A percentile compares a stretch with the other conserved stretches of the same genome.
phyloP scores from a whole-genome alignment of 495 filamentous ascomycete genomes.

The Annulohypoxylon maeteangense region DNA sequence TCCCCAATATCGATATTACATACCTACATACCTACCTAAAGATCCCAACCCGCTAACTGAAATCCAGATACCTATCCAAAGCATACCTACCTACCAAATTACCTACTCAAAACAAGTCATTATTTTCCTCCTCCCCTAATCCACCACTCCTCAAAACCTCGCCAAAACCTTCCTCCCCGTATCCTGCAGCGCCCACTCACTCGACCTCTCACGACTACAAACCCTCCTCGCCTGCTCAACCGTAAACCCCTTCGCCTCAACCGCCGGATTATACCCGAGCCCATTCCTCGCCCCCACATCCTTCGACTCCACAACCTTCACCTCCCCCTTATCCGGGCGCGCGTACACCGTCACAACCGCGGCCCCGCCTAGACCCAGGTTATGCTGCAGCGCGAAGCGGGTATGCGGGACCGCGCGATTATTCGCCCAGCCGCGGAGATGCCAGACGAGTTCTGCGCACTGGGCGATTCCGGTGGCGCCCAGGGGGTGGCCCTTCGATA shows the following conservation, averaged over 20 bases:
- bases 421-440: constrained; percentile 94
- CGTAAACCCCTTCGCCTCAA: constrained; percentile 87
- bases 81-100: no score
- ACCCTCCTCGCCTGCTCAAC: constrained; percentile 76
- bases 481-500: constrained; percentile 95
- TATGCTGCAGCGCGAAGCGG: constrained; percentile 85
- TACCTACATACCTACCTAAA: no score
- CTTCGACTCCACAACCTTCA: constrained; percentile 63
- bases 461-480: constrained; percentile 94
- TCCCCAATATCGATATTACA: no score
- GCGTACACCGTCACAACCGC: constrained; percentile 91
- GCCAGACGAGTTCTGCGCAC: constrained; percentile 96
- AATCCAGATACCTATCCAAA: no score
- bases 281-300: constrained; percentile 70
- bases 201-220: constrained; percentile 73
- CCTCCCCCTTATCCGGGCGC: constrained; percentile 79
- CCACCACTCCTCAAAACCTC: constrained; percentile 51
- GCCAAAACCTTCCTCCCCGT: constrained; percentile 72
- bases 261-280: constrained; percentile 92
- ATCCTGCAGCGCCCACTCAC: constrained; percentile 80
- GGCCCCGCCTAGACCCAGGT: constrained; percentile 91
- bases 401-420: constrained; percentile 80
- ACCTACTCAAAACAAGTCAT: no score
- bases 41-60: no score
- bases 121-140: background rate